A percentile compares a stretch with the other conserved stretches of the same genome.
These are phyloP conservation scores for Leishmania martiniquensis DNA, from an alignment of 208 protist genomes.

Conservation along the genomic window DNA sequence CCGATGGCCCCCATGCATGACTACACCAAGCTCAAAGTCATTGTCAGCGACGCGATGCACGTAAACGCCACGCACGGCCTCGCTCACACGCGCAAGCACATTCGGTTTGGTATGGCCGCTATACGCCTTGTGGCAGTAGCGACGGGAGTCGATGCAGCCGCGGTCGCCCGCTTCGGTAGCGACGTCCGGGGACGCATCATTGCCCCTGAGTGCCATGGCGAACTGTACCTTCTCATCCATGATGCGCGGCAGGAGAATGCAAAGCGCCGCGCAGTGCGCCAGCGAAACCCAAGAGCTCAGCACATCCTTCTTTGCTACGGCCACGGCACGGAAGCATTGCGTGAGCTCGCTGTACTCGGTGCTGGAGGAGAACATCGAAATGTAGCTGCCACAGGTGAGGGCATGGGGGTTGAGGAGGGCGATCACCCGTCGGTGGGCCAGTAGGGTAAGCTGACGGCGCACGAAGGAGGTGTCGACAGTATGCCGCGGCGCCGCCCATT, in stretches of 20 bases:
- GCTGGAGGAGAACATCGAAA: slow-evolving; percentile 50
- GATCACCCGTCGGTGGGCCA: slow-evolving; percentile 10
- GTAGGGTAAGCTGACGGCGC: slow-evolving; percentile 3
- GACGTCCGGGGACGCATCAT: not conserved
- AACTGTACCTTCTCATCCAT: slow-evolving; percentile 10
- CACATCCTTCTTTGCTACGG: slow-evolving; percentile 20
- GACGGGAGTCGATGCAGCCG: not conserved
- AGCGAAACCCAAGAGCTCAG: slow-evolving; percentile 28
- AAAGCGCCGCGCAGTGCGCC: slow-evolving; percentile 23
- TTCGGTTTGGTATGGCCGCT: not conserved
- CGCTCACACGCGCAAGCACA: not conserved
- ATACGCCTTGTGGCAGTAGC: not conserved
- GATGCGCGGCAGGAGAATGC: slow-evolving; percentile 8
- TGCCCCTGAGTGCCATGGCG: not conserved
- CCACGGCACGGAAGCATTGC: slow-evolving; percentile 40
- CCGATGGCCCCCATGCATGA: slow-evolving; percentile 34
- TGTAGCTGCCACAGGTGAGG: slow-evolving; percentile 25
- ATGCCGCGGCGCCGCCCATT: not conserved
- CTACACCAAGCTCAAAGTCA: slow-evolving; percentile 47
- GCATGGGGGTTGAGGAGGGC: slow-evolving; percentile 8
- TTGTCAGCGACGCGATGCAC: slow-evolving; percentile 22
- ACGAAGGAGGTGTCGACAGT: not conserved
- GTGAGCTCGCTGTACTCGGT: slow-evolving; percentile 47
- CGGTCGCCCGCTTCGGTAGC: not conserved
- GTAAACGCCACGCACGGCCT: slow-evolving; percentile 40